Base-by-base conservation (phyloP, 495 filamentous ascomycete genomes). In the Trichoderma erinaceum region DNA sequence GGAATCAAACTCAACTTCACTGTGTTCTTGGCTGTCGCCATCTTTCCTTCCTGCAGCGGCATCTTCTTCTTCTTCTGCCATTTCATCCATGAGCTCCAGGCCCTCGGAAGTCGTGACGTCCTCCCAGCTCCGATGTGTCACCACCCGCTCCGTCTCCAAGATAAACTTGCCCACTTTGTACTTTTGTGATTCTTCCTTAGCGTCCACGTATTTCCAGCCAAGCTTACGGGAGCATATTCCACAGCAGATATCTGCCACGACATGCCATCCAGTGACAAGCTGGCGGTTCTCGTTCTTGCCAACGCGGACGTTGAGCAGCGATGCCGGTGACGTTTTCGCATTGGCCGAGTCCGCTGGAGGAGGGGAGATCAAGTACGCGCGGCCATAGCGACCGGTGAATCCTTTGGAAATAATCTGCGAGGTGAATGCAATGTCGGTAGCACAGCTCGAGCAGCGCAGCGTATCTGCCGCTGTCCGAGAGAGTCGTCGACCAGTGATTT, bases 91-190 rank as follows among this genome's bases (percentile, higher is more conserved):
- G 48, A 71, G 56, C 23, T 69, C 68, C 64, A 70, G 64, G 38
- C 69, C 44, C 41, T 70, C 71, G 61, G 69, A 71, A 25, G 67
- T 70, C 35, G 68, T 73, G 8, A 75, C 73, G 41, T 86, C 83
- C 73, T 96, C 92, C 90, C 90, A 96, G 66, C 81, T 82, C n/a
- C 84, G 80, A 63, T 81, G 84, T 6, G 82, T 76, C 23, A 85
- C 86, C 29, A 92, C 88, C 69, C 89, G 82, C 75, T 88, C 88
- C 41, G 89, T 92, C 80, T 98, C 94, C 44, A 98, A 76, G n/a
- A 98, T 97, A 72, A 93, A 97, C 76, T 96, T 97, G 38, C 94
- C 94, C 38, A 97, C 88, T 76, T 98, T 98, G 78, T 98, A 98
- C 66, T 85, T 83, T 76, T 98, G 94, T 48, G 81, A 82, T 69